These are phyloP conservation scores for Chlamydomonas schloesseri DNA, from an alignment of 139 green algal genomes.

Conservation along the genomic window DNA sequence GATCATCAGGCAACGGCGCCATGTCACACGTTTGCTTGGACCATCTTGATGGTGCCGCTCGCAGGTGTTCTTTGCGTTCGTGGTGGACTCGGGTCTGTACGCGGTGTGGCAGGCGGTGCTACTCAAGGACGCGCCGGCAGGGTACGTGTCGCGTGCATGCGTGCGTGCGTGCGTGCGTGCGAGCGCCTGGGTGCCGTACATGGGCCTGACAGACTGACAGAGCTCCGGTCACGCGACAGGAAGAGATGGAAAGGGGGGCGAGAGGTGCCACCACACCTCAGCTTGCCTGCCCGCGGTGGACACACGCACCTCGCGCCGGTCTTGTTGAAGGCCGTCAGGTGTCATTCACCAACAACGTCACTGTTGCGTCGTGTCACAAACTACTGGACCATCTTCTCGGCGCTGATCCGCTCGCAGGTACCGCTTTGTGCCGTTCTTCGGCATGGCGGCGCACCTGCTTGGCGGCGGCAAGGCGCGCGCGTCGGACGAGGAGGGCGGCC, in stretches of 20 bases:
- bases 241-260: too few species aligned
- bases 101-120: slow-evolving; percentile 81
- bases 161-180: not conserved
- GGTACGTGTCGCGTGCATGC: not conserved
- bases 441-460: slow-evolving; percentile 76
- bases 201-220: not conserved
- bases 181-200: not conserved
- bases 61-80: slow-evolving; percentile 88
- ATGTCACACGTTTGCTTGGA: too few species aligned
- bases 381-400: too few species aligned
- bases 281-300: too few species aligned
- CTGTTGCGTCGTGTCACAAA: too few species aligned
- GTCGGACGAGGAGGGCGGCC: slow-evolving; percentile 12
- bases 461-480: slow-evolving; percentile 19
- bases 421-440: slow-evolving; percentile 83
- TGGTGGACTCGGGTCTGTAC: slow-evolving; percentile 82
- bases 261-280: too few species aligned
- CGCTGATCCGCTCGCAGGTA: slow-evolving; percentile 36
- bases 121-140: slow-evolving; percentile 60
- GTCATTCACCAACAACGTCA: too few species aligned
- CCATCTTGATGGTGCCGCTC: too few species aligned
- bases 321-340: too few species aligned
- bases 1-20: too few species aligned
- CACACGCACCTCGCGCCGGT: too few species aligned
- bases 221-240: not conserved